Conservation (phyloP, 2,329 filamentous ascomycete species). For the Scorias spongiosa region DNA sequence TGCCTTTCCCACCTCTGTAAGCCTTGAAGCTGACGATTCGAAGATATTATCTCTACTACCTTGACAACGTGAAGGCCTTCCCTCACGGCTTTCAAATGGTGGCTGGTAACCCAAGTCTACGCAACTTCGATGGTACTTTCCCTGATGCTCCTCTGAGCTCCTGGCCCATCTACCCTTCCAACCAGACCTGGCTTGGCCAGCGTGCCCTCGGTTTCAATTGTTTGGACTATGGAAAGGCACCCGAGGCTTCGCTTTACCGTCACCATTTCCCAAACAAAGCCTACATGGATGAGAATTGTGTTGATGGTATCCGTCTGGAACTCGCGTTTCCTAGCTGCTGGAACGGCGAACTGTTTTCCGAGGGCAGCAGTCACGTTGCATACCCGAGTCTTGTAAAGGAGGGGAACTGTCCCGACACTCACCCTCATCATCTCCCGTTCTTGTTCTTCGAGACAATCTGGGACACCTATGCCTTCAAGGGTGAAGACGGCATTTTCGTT, state of each 20-base stretch:
- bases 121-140: constrained; percentile 55
- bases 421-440: constrained; percentile 51
- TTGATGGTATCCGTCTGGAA: constrained; percentile 68
- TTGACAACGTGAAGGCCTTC: constrained; percentile 53
- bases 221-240: constrained; percentile 53
- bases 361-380: constrained; percentile 50
- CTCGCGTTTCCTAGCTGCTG: constrained; percentile 84
- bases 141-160: constrained; percentile 53
- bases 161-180: constrained; percentile 51
- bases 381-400: constrained; percentile 65
- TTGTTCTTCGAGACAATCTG: constrained; percentile 81
- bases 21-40: constrained; percentile 1
- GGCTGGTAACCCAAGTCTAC: constrained; percentile 52
- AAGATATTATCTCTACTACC: constrained; percentile 74
- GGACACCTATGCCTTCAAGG: constrained; percentile 51
- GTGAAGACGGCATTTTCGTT: constrained; percentile 52
- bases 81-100: constrained; percentile 69
- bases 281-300: constrained; percentile 67
- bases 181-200: constrained; percentile 57
- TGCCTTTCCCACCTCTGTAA: neutral
- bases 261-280: constrained; percentile 68
- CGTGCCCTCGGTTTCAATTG: constrained; percentile 92
- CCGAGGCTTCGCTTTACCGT: constrained; percentile 64
- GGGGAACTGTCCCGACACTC: constrained; percentile 58
- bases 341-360: constrained; percentile 50